Percentiles rank a stretch among this genome's conserved stretches.
These are phyloP conservation scores for Eucalyptus tenuipes DNA, from an alignment of 345 rosid genomes.

Conservation along the genomic window DNA sequence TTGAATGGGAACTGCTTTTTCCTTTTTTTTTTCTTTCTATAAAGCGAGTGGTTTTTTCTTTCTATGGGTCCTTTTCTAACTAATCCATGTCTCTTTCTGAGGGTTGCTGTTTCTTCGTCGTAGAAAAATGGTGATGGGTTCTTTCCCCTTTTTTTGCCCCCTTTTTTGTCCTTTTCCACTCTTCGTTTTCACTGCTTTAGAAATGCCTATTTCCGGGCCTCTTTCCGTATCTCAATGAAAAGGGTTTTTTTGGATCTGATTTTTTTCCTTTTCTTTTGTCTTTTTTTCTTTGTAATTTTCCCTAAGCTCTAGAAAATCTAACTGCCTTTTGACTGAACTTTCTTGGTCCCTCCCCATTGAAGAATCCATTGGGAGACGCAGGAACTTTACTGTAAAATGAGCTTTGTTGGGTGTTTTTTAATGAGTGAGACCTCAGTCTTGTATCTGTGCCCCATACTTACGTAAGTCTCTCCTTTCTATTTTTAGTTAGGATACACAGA, in stretches of 20 bases:
- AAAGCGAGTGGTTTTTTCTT: background rate
- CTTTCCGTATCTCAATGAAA: slow-evolving; percentile 7
- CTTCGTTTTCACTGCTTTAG: background rate
- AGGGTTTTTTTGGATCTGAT: slow-evolving; percentile 21
- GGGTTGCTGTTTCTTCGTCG: background rate
- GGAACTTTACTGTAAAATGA: background rate
- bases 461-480: slow-evolving; percentile 9
- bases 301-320: slow-evolving; percentile 1
- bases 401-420: background rate
- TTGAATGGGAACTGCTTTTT: background rate
- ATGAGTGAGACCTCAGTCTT: background rate
- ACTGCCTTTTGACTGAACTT: slow-evolving; percentile 27
- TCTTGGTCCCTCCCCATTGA: background rate
- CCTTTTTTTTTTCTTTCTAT: background rate
- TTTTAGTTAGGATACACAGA: background rate
- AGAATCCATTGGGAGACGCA: background rate
- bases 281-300: slow-evolving; percentile 33
- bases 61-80: slow-evolving; percentile 22
- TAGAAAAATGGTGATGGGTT: slow-evolving; percentile 1
- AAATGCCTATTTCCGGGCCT: slow-evolving; percentile 35
- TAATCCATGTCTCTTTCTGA: slow-evolving; percentile 18
- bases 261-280: background rate
- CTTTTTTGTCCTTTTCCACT: background rate
- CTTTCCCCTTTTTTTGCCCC: background rate
- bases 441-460: background rate